Base-by-base conservation (phyloP, 225 moss, liverwort and hornwort species). In the Sphagnum tenellum region DNA sequence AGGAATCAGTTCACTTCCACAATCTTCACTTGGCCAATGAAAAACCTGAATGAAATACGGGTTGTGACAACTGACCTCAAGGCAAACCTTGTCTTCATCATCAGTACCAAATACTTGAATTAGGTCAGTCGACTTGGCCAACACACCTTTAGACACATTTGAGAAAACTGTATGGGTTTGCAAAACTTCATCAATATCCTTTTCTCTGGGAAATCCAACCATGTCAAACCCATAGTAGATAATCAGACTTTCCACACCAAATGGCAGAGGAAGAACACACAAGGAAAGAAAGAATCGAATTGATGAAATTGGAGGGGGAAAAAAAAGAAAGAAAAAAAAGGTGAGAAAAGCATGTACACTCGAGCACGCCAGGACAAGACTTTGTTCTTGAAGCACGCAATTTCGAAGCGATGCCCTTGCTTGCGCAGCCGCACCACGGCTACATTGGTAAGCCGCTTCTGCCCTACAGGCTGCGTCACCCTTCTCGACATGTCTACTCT, bases 351-450 rank as follows among this genome's bases (percentile, higher is more conserved):
- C 59, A 62, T 74, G 53, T 90, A 96, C 96, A 98, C 93, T 62
- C 79, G 85, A n/a, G 93, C 84, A 67, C 98, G 89, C 98, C 98
- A 98, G 13, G 98, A 98, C 0, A 98, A 70, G 60, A 93, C 98
- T 84, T 98, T 98, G 79, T 98, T 98, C 72, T 98, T 98, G 75
- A 86, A 98, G 77, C 98, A 98, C 7, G 98, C 98, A 68, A 98
- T 90, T 75, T 98, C 96, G 64, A 98, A 93, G 4, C 96, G 89
- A 56, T 77, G 73, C 29, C 96, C 96, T 71, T 87, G 85, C 76
- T 91, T 93, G 72, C 89, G 90, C 45, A 84, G 73, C 55, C 93
- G 87, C 73, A 98, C 98, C 9, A 91, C 80, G 55, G 98, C 98
- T 46, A 98, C 86, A 67, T 98, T 98, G 0, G 98, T 98, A 3